Conservation (phyloP, 108 stramenopile genomes). For the Aureococcus anophagefferens region DNA sequence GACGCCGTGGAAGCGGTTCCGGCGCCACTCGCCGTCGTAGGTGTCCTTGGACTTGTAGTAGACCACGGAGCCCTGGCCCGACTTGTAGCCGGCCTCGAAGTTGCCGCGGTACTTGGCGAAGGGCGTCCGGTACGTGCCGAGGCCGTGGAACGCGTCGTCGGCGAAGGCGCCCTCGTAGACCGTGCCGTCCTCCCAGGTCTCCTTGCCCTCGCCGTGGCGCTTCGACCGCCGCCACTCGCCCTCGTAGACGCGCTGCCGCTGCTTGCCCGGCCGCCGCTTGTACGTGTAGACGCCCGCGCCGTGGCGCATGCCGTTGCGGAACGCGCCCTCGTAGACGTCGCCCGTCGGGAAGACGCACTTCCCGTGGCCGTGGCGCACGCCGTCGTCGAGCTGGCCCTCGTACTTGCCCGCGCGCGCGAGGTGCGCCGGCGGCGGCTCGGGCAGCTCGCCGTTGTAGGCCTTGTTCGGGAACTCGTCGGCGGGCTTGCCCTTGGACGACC, state of each 20-base stretch:
- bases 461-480: too few species aligned
- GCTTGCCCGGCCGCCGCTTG: background rate
- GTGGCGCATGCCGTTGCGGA: slow-evolving; percentile 18
- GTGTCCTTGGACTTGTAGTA: background rate
- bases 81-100: slow-evolving; percentile 5
- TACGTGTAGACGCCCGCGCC: slow-evolving; percentile 2
- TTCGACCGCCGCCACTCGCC: background rate
- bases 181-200: slow-evolving; percentile 15
- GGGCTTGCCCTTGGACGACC: too few species aligned
- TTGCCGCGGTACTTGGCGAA: background rate
- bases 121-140: background rate
- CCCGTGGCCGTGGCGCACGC: slow-evolving; percentile 18
- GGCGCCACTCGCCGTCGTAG: slow-evolving; percentile 4
- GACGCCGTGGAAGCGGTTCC: background rate
- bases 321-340: slow-evolving; percentile 20
- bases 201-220: slow-evolving; percentile 2
- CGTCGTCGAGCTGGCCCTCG: slow-evolving; percentile 15
- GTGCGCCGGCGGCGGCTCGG: background rate
- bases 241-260: background rate
- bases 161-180: slow-evolving; percentile 13
- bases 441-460: too few species aligned
- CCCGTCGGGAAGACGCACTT: slow-evolving; percentile 12
- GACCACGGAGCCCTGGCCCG: background rate
- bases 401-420: background rate
- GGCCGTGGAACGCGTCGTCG: slow-evolving; percentile 10